phyloP scores from a whole-genome alignment of 2,329 filamentous ascomycete genomes.

The Fusarium albidum region DNA sequence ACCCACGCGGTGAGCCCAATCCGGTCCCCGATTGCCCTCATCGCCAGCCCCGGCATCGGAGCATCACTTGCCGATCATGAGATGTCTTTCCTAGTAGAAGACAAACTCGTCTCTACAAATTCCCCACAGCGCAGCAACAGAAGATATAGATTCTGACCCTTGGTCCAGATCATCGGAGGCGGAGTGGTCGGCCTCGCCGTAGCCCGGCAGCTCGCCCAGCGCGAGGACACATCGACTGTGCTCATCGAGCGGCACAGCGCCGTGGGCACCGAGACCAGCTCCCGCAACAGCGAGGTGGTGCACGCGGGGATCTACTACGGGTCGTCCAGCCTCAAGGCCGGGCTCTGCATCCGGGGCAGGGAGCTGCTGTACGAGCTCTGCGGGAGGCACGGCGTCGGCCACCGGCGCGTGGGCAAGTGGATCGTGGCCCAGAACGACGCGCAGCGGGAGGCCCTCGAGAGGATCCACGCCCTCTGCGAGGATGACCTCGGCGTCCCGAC shows the following conservation, averaged over 20 bases:
- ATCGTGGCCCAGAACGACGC: slow-evolving; percentile 83
- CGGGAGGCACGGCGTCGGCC: slow-evolving; percentile 68
- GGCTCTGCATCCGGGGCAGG: slow-evolving; percentile 81
- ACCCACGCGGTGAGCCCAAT: slow-evolving; percentile 52
- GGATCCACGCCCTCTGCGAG: slow-evolving; percentile 56
- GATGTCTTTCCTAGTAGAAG: background rate
- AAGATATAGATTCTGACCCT: slow-evolving; percentile 3
- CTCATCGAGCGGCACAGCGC: slow-evolving; percentile 81
- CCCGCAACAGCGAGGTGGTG: slow-evolving; percentile 94
- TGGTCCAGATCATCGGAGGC: slow-evolving; percentile 63
- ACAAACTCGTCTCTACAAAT: background rate
- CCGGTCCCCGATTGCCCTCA: slow-evolving; percentile 3
- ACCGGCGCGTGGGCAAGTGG: slow-evolving; percentile 88
- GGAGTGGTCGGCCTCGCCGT: slow-evolving; percentile 82
- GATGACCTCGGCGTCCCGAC: slow-evolving; percentile 68
- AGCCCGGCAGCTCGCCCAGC: slow-evolving; percentile 74
- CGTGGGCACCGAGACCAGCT: slow-evolving; percentile 86
- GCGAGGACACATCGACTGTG: slow-evolving; percentile 70
- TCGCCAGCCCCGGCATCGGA: slow-evolving; percentile 22
- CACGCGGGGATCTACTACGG: slow-evolving; percentile 96
- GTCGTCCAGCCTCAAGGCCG: slow-evolving; percentile 77
- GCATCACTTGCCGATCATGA: slow-evolving; percentile 12
- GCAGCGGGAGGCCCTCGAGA: slow-evolving; percentile 71
- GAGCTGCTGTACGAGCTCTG: slow-evolving; percentile 83
- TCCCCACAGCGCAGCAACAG: background rate